A percentile compares a stretch with the other conserved stretches of the same genome.
phyloP scores from a whole-genome alignment of 2,329 filamentous ascomycete genomes.

The Fusarium sp. region DNA sequence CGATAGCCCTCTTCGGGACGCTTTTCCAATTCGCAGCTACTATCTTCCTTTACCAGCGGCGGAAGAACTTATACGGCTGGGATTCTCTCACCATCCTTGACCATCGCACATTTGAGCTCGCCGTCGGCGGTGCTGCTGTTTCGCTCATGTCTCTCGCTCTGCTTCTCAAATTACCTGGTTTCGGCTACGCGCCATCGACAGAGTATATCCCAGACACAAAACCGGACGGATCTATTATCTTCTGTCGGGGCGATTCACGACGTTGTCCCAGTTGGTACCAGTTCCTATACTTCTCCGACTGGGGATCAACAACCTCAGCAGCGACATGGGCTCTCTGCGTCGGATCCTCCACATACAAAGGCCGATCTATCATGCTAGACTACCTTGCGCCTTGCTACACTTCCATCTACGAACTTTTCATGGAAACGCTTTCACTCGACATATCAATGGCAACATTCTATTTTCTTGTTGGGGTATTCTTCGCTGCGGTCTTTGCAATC shows the following conservation, averaged over 20 bases:
- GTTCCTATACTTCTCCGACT: not conserved
- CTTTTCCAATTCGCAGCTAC: conserved; percentile 22
- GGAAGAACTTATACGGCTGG: not conserved
- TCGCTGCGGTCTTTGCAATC: fast-evolving
- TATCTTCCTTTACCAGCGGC: conserved; percentile 16
- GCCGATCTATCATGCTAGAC: not conserved
- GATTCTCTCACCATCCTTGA: conserved; percentile 18
- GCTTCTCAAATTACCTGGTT: conserved; percentile 21
- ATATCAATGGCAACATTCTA: not conserved
- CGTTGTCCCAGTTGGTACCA: conserved; percentile 23
- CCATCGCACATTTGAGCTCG: conserved; percentile 24
- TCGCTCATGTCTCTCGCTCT: conserved; percentile 15
- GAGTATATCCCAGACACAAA: not conserved
- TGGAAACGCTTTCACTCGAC: not conserved
- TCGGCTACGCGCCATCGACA: not conserved
- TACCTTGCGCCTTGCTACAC: not conserved
- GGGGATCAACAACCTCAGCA: not conserved
- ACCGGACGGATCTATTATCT: conserved; percentile 1
- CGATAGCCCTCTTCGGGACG: not conserved
- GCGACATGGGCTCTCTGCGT: not conserved
- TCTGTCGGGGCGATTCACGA: conserved; percentile 12
- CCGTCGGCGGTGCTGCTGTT: conserved; percentile 10
- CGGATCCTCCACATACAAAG: conserved; percentile 5
- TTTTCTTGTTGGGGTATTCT: fast-evolving
- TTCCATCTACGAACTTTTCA: fast-evolving